Evolutionary conservation across 2,329 filamentous ascomycete species (phyloP).

Genomic region (Arthrobotrys megalospora): DNA sequence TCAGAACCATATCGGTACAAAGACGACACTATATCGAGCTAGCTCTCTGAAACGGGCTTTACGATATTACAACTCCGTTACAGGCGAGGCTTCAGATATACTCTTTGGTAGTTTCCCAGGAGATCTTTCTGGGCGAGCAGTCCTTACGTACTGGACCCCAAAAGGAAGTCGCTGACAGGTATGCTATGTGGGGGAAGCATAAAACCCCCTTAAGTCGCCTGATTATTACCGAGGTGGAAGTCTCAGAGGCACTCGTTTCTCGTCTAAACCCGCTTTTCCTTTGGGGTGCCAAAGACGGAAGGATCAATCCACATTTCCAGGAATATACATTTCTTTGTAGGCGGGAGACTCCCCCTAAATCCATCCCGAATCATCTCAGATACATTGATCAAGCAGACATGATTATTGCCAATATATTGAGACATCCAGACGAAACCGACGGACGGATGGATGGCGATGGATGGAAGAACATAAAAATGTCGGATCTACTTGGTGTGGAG

Average conservation of each 20-base stretch:
- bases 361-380: background rate
- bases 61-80: background rate
- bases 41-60: background rate
- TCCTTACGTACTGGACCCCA: conserved; percentile 35
- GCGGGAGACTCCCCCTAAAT: background rate
- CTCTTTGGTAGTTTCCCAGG: background rate
- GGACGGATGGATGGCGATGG: background rate
- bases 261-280: background rate
- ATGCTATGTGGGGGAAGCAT: conserved; percentile 10
- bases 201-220: background rate
- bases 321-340: background rate
- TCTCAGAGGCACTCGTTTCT: background rate
- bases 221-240: background rate
- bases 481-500: background rate
- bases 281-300: background rate
- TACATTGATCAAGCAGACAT: background rate
- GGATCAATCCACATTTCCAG: background rate
- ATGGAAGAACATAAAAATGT: background rate
- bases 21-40: background rate
- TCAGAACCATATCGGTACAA: too few species aligned
- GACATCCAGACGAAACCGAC: background rate
- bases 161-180: conserved; percentile 7
- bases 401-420: background rate
- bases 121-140: background rate
- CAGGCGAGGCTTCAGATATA: background rate